Conservation (phyloP, 1,139 yeast species). For the Sugiyamaella neomexicana region DNA sequence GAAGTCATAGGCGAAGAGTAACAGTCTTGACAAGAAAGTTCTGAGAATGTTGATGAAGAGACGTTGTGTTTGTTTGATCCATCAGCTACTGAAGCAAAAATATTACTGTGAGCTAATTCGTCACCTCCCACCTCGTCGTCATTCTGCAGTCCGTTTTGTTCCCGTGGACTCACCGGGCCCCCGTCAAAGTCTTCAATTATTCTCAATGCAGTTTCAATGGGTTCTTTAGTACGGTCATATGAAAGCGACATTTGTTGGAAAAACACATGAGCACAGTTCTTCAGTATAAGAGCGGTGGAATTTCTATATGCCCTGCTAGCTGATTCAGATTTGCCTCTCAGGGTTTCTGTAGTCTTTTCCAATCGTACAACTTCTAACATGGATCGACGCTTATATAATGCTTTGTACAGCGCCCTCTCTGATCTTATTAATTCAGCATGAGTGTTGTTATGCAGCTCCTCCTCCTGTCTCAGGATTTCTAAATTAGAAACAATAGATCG, state of each 20-base stretch:
- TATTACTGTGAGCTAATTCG: neutral
- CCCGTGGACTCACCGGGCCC: neutral
- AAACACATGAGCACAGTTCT: conserved; percentile 25
- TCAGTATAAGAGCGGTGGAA: conserved; percentile 22
- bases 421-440: conserved; percentile 23
- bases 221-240: conserved; percentile 18
- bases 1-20: conserved; percentile 2
- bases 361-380: conserved; percentile 23
- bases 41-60: neutral
- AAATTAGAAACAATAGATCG: conserved; percentile 21
- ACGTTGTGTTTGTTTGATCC: neutral
- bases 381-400: conserved; percentile 27
- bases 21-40: neutral
- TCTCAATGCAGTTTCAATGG: conserved; percentile 20
- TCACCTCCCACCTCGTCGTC: neutral
- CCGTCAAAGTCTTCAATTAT: conserved; percentile 21
- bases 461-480: conserved; percentile 27
- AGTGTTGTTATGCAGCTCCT: conserved; percentile 22
- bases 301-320: conserved; percentile 21
- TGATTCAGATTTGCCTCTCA: conserved; percentile 18
- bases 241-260: conserved; percentile 21
- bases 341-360: conserved; percentile 24
- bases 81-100: neutral
- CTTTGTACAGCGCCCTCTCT: conserved; percentile 27
- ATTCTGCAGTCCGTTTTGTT: neutral